Base-by-base conservation (phyloP, 164 flowering plant genomes). In the Vitis rupestris region DNA sequence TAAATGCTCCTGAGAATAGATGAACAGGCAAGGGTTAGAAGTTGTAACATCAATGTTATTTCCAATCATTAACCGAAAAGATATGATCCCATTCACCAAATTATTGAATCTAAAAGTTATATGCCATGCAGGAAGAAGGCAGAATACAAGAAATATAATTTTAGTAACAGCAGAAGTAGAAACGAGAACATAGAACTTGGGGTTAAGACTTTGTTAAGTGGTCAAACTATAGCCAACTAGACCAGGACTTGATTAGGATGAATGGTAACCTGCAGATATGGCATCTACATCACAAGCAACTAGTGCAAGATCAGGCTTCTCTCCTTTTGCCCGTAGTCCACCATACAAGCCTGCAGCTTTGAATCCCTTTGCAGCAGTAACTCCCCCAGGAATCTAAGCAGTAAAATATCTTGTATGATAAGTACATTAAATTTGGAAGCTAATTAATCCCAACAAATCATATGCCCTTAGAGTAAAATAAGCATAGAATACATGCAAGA, bases 231-330 rank as follows among this genome's bases (percentile, higher is more conserved):
- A 2, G 44, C 44, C 44, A 37, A 37, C 44, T 37, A 37, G 44
- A 37, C 44, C 44, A 37, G 44, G 44, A 37, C 44, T 37, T 37
- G 44, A 37, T 37, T 37, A 37, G 44, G 44, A 55, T 63, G 31
- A 69, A 78, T 57, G n/a, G 67, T 64, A 59, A 95, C 98, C 99
- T 69, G 98, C 99, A 75, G 93, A 82, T 31, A 75, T 71, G 31
- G 99, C 98, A 84, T 91, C 91, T 37, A 90, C 97, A 78, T 95
- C 99, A 76, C 99, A 95, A 53, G 88, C 79, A 53, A 95, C 92
- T 59, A 95, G 91, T 10, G 99, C 97, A 73, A 95, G 98, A 79
- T 95, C 99, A 59, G 99, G 98, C 68, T 95, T 95, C 68, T 89
- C 82, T 65, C 95, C 95, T 78, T 79, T 79, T 19, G 96, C 96